These are phyloP conservation scores for Lentinula guzmanii DNA, from an alignment of 768 basidiomycete species.

Conservation along the genomic window DNA sequence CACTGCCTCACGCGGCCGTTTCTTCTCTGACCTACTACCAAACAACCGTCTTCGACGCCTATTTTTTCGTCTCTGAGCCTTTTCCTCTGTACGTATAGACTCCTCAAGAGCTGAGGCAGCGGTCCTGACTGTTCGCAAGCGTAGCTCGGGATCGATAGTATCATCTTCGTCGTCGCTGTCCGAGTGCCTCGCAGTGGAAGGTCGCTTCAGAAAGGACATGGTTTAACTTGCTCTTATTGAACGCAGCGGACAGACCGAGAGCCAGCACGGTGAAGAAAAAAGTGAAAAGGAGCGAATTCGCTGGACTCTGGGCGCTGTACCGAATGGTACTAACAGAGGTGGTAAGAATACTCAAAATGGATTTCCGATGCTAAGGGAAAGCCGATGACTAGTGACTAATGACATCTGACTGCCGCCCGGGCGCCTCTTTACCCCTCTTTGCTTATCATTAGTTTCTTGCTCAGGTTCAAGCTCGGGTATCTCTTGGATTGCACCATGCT, in stretches of 20 bases:
- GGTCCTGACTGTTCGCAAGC: constrained; percentile 88
- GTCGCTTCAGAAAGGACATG: constrained; percentile 36
- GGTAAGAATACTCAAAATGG: too few relatives aligned
- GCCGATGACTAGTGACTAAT: too few relatives aligned
- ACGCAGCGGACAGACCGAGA: constrained; percentile 5
- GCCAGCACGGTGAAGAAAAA: constrained; percentile 12
- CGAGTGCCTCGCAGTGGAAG: constrained; percentile 27
- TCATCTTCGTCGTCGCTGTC: constrained; percentile 60
- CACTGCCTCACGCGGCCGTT: constrained; percentile 25
- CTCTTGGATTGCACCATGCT: too few relatives aligned
- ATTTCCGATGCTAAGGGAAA: too few relatives aligned
- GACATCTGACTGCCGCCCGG: too few relatives aligned
- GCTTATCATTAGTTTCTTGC: too few relatives aligned
- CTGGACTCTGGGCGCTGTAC: background rate
- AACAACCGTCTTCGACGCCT: constrained; percentile 58
- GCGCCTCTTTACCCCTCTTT: too few relatives aligned
- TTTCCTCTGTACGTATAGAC: constrained; percentile 73
- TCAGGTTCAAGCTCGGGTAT: too few relatives aligned
- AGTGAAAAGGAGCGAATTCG: constrained; percentile 4
- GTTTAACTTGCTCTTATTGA: background rate
- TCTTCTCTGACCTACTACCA: constrained; percentile 42
- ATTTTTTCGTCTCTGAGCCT: constrained; percentile 54
- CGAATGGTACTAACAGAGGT: too few relatives aligned
- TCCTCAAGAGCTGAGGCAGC: constrained; percentile 89
- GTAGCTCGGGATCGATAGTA: constrained; percentile 76